Conservation (phyloP, 179 eudicot genomes). For the Drosera spatulata region DNA sequence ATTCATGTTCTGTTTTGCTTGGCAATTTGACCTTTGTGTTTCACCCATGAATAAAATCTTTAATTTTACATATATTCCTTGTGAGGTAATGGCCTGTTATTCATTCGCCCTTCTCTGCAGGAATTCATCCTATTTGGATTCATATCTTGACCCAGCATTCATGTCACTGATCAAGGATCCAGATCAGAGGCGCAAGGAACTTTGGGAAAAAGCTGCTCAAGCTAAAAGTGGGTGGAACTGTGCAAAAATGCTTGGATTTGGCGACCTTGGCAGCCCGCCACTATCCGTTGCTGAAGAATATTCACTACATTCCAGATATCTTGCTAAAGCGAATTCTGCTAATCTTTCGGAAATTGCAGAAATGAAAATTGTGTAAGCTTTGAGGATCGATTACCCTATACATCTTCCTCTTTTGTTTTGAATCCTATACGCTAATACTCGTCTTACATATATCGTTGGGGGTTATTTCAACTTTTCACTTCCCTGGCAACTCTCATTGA, state of each 20-base stretch:
- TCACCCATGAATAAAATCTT: no score
- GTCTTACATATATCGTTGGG: not conserved
- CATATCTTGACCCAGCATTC: slow-evolving; percentile 92
- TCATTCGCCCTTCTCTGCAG: slow-evolving; percentile 20
- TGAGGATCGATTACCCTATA: not conserved
- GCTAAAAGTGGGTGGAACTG: slow-evolving; percentile 66
- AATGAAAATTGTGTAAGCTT: slow-evolving; percentile 91
- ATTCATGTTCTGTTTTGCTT: not conserved
- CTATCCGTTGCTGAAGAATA: slow-evolving; percentile 93
- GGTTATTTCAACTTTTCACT: no score
- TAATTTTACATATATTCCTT: not conserved
- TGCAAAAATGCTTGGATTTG: slow-evolving; percentile 82
- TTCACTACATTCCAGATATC: slow-evolving; percentile 93
- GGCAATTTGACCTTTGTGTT: no score
- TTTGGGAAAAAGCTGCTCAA: slow-evolving; percentile 92
- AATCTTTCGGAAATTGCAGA: slow-evolving; percentile 96
- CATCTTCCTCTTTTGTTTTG: no score
- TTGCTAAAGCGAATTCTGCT: slow-evolving; percentile 80
- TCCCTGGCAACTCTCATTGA: no score
- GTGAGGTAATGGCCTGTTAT: not conserved
- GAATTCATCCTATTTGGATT: slow-evolving; percentile 69
- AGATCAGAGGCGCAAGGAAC: slow-evolving; percentile 86
- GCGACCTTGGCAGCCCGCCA: slow-evolving; percentile 80
- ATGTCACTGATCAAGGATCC: slow-evolving; percentile 97
- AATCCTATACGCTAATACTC: no score